These are phyloP conservation scores for Linnemannia zychae DNA, from an alignment of 192 early-diverging fungal genomes.

Conservation along the genomic window DNA sequence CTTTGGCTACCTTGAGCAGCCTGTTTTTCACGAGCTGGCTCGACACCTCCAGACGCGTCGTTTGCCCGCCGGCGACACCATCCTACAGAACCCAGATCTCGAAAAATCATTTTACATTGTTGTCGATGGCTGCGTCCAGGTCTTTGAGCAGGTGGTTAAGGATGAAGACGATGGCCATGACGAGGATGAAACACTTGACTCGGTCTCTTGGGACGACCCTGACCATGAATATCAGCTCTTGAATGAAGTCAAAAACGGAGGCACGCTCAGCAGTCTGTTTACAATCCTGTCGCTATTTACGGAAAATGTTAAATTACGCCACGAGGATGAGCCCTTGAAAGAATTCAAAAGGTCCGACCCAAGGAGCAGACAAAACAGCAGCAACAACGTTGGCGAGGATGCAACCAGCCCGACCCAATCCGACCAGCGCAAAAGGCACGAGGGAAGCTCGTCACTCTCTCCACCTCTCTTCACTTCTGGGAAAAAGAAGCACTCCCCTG, in stretches of 20 bases:
- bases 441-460: conserved; percentile 4
- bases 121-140: conserved; percentile 94
- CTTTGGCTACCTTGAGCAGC: conserved; percentile 97
- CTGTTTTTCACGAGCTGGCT: conserved; percentile 96
- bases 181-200: conserved; percentile 54
- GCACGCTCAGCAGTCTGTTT: conserved; percentile 93
- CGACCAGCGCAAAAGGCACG: conserved; percentile 16
- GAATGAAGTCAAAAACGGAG: conserved; percentile 92
- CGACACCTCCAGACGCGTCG: conserved; percentile 87
- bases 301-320: conserved; percentile 73
- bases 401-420: neutral
- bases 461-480: conserved; percentile 6
- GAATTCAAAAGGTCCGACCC: conserved; percentile 44
- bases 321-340: conserved; percentile 60
- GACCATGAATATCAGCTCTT: conserved; percentile 75
- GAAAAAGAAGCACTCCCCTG: conserved; percentile 34
- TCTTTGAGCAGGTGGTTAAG: conserved; percentile 76
- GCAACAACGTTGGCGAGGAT: neutral
- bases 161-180: conserved; percentile 57
- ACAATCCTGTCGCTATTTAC: conserved; percentile 93
- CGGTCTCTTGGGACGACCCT: conserved; percentile 55
- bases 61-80: conserved; percentile 80
- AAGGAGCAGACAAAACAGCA: conserved; percentile 8
- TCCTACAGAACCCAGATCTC: conserved; percentile 75
- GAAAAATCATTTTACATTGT: conserved; percentile 95